Evolutionary conservation across 2,329 filamentous ascomycete genomes (phyloP).

Genomic region (Beauveria sp.): DNA sequence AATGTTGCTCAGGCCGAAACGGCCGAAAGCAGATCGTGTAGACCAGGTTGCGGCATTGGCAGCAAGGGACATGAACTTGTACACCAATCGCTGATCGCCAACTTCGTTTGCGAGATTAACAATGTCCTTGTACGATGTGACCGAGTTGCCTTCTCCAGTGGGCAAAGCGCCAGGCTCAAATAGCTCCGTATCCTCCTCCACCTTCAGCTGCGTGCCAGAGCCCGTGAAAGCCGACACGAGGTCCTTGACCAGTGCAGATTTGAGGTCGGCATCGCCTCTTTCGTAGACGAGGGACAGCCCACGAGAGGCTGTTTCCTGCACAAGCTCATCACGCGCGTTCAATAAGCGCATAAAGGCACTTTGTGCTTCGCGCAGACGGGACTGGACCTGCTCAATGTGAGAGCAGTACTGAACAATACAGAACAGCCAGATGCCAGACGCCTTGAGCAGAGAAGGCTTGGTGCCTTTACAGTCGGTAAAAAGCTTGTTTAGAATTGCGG

Average conservation of each 20-base stretch:
- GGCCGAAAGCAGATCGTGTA: constrained; percentile 89
- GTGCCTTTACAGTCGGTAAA: constrained; percentile 72
- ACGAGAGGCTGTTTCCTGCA: constrained; percentile 90
- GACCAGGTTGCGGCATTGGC: constrained; percentile 97
- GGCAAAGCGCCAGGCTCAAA: constrained; percentile 88
- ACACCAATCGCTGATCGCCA: constrained; percentile 90
- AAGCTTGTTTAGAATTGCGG: constrained; percentile 60
- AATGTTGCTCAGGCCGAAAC: constrained; percentile 87
- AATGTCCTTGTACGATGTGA: constrained; percentile 97
- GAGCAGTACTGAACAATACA: constrained; percentile 88
- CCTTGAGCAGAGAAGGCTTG: constrained; percentile 84
- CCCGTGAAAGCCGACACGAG: constrained; percentile 85
- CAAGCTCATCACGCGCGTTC: constrained; percentile 82
- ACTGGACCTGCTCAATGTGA: constrained; percentile 65
- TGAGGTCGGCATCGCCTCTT: constrained; percentile 73
- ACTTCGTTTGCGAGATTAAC: constrained; percentile 93
- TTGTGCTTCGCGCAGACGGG: constrained; percentile 70
- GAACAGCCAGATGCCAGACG: constrained; percentile 91
- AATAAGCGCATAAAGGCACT: constrained; percentile 81
- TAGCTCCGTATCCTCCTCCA: constrained; percentile 83
- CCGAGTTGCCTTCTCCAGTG: constrained; percentile 78
- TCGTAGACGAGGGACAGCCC: constrained; percentile 92
- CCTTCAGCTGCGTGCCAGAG: constrained; percentile 65
- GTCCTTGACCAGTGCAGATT: constrained; percentile 77
- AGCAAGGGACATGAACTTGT: constrained; percentile 96